A percentile compares a stretch with the other conserved stretches of the same genome.
Conservation (phyloP, 139 green algal species). For the Chlorella sp. region DNA sequence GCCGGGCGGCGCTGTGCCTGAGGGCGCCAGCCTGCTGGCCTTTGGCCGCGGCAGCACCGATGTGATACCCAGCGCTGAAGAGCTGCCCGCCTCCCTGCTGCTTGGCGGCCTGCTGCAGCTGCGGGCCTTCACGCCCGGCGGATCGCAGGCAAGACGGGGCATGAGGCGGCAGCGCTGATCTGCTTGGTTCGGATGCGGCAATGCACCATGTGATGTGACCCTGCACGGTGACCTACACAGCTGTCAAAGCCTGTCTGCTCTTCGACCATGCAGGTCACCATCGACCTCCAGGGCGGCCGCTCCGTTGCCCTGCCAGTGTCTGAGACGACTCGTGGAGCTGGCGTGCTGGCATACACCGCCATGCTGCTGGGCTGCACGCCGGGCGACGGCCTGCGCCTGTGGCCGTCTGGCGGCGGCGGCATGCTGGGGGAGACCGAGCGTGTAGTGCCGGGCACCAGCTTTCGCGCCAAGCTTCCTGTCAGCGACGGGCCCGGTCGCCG, state of each 20-base stretch:
- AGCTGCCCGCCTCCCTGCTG: slow-evolving; percentile 7
- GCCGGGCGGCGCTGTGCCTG: neutral
- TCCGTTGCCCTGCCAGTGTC: neutral
- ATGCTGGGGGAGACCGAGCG: neutral
- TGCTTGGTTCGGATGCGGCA: too few relatives aligned
- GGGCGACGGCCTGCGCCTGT: neutral
- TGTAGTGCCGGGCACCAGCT: too few relatives aligned
- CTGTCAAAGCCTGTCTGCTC: too few relatives aligned
- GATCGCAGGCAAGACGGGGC: too few relatives aligned
- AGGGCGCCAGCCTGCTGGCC: neutral
- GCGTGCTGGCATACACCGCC: neutral
- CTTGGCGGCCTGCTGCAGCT: neutral
- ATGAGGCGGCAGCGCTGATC: too few relatives aligned
- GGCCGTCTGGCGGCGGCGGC: neutral
- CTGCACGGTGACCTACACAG: too few relatives aligned
- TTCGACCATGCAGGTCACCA: neutral
- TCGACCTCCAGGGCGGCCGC: neutral
- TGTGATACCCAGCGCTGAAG: neutral
- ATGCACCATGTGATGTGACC: too few relatives aligned
- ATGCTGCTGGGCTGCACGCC: neutral
- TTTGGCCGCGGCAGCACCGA: neutral
- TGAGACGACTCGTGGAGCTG: neutral
- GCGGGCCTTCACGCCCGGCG: too few relatives aligned
- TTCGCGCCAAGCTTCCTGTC: too few relatives aligned
- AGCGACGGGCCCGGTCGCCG: too few relatives aligned